Evolutionary conservation across 306 rosid species (phyloP).

Genomic region (Adenanthera pavonina): DNA sequence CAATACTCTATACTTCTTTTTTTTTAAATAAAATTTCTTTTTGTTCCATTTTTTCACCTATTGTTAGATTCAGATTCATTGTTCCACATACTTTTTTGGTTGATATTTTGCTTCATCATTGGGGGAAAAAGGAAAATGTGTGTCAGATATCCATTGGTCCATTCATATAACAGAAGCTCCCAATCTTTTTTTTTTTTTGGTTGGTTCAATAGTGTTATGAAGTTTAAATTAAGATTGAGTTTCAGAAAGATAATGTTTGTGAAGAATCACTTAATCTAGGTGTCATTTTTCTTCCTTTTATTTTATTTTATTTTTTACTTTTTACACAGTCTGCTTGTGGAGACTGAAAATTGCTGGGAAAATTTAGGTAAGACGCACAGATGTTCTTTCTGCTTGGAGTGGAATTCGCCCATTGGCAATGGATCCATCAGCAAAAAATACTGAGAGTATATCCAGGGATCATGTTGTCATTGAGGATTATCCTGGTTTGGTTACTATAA

Average conservation of each 20-base stretch:
- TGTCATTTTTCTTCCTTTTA: conserved; percentile 20
- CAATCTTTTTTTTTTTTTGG: background rate
- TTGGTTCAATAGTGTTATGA: background rate
- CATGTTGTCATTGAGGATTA: conserved; percentile 98
- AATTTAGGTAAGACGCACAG: conserved; percentile 85
- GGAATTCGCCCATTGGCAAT: conserved; percentile 97
- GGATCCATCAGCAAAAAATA: conserved; percentile 88
- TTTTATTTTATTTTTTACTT: background rate
- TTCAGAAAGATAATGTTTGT: conserved; percentile 20
- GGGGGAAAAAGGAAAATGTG: background rate
- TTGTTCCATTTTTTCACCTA: background rate
- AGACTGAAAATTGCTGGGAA: conserved; percentile 42
- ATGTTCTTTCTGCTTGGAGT: conserved; percentile 99
- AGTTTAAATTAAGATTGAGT: conserved; percentile 18
- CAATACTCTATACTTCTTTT: background rate
- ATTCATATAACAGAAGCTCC: conserved; percentile 17
- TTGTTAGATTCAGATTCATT: conserved; percentile 26
- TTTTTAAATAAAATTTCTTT: background rate
- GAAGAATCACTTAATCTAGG: conserved; percentile 34
- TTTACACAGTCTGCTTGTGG: conserved; percentile 32
- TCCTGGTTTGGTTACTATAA: conserved; percentile 97
- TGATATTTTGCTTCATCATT: conserved; percentile 22
- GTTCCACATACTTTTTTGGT: background rate
- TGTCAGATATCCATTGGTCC: conserved; percentile 23
- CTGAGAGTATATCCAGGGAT: conserved; percentile 94